Conservation (phyloP, 1,139 yeast species). For the Kodamaea derodonti region DNA sequence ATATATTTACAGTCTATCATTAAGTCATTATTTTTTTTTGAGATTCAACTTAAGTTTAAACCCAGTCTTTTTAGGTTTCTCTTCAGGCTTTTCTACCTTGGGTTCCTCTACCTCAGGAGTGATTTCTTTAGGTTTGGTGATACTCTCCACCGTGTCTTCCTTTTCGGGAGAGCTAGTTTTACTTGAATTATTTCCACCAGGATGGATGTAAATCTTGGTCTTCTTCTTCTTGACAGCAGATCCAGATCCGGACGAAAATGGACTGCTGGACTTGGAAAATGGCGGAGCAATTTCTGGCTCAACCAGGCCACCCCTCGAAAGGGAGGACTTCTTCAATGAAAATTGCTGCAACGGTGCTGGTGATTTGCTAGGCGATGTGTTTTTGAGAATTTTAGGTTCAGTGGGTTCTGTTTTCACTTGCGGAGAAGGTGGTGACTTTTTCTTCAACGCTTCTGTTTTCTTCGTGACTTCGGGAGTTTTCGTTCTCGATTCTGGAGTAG, state of each 20-base stretch:
- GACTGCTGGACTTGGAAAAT: slow-evolving; percentile 20
- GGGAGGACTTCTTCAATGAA: slow-evolving; percentile 2
- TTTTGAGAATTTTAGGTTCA: slow-evolving; percentile 1
- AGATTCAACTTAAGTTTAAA: slow-evolving; percentile 23
- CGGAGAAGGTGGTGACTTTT: neutral
- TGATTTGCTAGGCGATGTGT: neutral
- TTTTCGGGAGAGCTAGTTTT: slow-evolving; percentile 2
- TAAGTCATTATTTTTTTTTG: slow-evolving; percentile 10
- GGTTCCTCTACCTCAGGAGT: neutral
- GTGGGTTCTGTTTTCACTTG: slow-evolving; percentile 1
- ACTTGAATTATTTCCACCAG: slow-evolving; percentile 4
- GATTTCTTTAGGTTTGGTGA: neutral
- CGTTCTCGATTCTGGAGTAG: neutral
- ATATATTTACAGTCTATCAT: slow-evolving; percentile 3
- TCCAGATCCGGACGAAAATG: slow-evolving; percentile 16
- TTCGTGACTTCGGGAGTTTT: neutral
- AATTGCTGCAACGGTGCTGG: neutral
- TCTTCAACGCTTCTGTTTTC: neutral
- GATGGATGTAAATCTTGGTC: slow-evolving; percentile 22
- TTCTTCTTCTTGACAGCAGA: slow-evolving; percentile 17
- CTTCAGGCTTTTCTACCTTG: neutral
- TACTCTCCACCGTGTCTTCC: slow-evolving; percentile 1
- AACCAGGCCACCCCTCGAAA: slow-evolving; percentile 12
- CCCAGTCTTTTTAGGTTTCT: slow-evolving; percentile 10
- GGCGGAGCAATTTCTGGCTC: slow-evolving; percentile 14